phyloP scores from a whole-genome alignment of 345 rosid genomes.

The Punica granatum region DNA sequence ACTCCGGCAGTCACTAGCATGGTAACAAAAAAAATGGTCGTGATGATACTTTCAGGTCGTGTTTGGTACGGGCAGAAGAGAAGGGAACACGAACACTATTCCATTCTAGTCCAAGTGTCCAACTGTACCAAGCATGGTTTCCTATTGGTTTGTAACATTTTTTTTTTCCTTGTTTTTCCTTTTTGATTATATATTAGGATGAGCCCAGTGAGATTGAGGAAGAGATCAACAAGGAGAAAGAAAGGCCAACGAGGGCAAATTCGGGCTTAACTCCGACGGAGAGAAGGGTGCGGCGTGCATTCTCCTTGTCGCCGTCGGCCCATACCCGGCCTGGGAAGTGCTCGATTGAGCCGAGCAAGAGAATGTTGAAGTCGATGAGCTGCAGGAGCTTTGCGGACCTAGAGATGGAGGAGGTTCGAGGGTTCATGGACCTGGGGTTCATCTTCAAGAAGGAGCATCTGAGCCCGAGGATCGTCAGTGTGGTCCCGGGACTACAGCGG shows the following conservation, averaged over 20 bases:
- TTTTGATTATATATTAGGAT: slow-evolving; percentile 14
- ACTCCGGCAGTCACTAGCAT: not conserved
- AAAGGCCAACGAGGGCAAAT: slow-evolving; percentile 30
- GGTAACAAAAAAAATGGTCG: not conserved
- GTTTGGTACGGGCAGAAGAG: not conserved
- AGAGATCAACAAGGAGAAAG: slow-evolving; percentile 5
- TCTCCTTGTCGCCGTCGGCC: slow-evolving; percentile 28
- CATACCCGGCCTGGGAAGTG: slow-evolving; percentile 13
- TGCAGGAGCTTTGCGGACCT: slow-evolving; percentile 37
- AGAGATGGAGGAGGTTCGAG: slow-evolving; percentile 65
- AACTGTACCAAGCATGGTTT: not conserved
- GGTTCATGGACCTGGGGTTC: slow-evolving; percentile 64
- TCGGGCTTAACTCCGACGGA: not conserved
- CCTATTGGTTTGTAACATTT: not conserved
- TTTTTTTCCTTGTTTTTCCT: not conserved
- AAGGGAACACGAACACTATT: too few relatives aligned
- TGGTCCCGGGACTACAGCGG: slow-evolving; percentile 54
- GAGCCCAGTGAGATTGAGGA: slow-evolving; percentile 8
- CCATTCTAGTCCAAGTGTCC: not conserved
- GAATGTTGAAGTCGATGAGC: slow-evolving; percentile 29
- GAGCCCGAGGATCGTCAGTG: slow-evolving; percentile 36
- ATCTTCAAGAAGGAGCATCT: slow-evolving; percentile 40
- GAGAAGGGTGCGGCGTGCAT: slow-evolving; percentile 24
- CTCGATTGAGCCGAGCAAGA: slow-evolving; percentile 1
- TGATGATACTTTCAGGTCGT: not conserved